A percentile compares a stretch with the other conserved stretches of the same genome.
Conservation (phyloP, 192 early-diverging fungal genomes). For the Chytriomyces sp. region DNA sequence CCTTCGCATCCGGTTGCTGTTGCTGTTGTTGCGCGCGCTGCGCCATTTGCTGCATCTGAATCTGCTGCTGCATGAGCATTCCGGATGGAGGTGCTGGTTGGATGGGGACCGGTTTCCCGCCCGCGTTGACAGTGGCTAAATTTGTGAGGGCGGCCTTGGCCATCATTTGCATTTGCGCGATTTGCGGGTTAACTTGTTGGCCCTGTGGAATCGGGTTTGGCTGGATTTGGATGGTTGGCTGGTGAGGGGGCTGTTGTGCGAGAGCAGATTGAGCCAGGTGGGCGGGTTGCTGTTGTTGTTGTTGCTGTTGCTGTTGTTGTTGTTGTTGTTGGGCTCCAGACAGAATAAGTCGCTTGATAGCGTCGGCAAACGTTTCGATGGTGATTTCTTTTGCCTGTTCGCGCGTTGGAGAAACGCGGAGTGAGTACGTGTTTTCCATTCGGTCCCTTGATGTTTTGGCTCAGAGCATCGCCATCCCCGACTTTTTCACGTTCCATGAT, state of each 20-base stretch:
- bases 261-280: neutral
- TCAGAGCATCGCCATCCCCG: too few species aligned
- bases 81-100: too few species aligned
- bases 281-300: neutral
- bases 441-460: too few species aligned
- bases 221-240: constrained; percentile 4
- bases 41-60: neutral
- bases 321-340: neutral
- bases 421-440: too few species aligned
- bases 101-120: too few species aligned
- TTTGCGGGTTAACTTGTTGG: too few species aligned
- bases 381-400: constrained; percentile 17
- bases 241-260: neutral
- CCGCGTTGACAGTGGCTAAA: too few species aligned
- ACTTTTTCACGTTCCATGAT: too few species aligned
- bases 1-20: neutral
- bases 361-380: constrained; percentile 12
- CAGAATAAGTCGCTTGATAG: constrained; percentile 5
- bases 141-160: too few species aligned
- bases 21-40: neutral
- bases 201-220: constrained; percentile 3
- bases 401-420: too few species aligned
- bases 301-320: neutral
- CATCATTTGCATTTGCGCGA: too few species aligned
- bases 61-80: neutral